Conservation (phyloP, 2,329 filamentous ascomycete species). For the Ophiocordyceps sinensis region DNA sequence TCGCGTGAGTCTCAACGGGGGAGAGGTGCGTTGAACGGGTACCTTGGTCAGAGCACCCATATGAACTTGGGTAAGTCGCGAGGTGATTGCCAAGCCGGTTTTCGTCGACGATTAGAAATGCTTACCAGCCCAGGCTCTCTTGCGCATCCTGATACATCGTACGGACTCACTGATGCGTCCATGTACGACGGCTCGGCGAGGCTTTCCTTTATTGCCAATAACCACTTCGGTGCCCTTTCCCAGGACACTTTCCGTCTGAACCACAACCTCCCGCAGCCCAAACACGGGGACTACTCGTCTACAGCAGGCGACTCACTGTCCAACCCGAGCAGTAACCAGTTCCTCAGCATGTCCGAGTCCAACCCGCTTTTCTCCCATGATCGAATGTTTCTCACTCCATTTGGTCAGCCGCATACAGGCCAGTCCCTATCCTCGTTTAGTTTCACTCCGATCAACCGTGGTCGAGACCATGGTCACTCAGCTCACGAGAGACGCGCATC, state of each 20-base stretch:
- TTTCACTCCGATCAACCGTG: slow-evolving; percentile 16
- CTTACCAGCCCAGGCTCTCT: slow-evolving; percentile 12
- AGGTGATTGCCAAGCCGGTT: background rate
- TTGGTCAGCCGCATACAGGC: slow-evolving; percentile 8
- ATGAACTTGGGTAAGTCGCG: slow-evolving; percentile 5
- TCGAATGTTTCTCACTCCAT: slow-evolving; percentile 13
- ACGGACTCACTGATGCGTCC: slow-evolving; percentile 14
- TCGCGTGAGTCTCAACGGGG: slow-evolving; percentile 9
- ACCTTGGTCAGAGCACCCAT: slow-evolving; percentile 3
- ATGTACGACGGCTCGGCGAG: slow-evolving; percentile 16
- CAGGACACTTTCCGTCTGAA: slow-evolving; percentile 14
- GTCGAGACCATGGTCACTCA: slow-evolving; percentile 6
- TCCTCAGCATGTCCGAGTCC: slow-evolving; percentile 12
- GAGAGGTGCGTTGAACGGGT: slow-evolving; percentile 6
- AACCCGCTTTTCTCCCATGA: slow-evolving; percentile 20
- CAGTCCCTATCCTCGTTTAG: slow-evolving; percentile 11
- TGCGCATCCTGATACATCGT: slow-evolving; percentile 13
- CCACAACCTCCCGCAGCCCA: slow-evolving; percentile 11
- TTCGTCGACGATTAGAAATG: no score
- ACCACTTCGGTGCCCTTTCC: slow-evolving; percentile 9
- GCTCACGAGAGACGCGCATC: slow-evolving; percentile 3
- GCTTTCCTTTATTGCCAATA: slow-evolving; percentile 11
- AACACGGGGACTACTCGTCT: slow-evolving; percentile 12
- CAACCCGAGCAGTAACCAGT: slow-evolving; percentile 9
- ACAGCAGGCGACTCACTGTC: slow-evolving; percentile 8